Evolutionary conservation across 176 grass and related monocot species (phyloP), one percentile per base, ranked within the genome.

Genomic region (Avena sativa): DNA sequence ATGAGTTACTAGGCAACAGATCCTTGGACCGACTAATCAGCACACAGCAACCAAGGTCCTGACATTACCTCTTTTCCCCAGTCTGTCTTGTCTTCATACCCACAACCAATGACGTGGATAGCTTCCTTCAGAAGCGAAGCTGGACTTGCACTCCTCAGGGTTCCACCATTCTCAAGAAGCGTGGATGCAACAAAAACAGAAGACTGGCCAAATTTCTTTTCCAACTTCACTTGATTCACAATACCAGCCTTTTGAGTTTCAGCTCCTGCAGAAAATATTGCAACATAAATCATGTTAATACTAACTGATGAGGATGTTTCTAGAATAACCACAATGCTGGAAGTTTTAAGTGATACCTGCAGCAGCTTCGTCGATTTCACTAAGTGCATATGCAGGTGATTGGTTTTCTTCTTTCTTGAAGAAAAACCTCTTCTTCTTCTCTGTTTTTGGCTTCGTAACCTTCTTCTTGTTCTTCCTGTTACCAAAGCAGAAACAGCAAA

Each of bases 31-130:
- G 0, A 30, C 49, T 19, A 76, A 76, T 19, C 74, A 76, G 74
- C 48, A 76, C 73, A 76, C 14, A 76, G 14, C 49, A 76, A 55
- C 26, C 14, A 12, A 20, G 50, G 49, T 76, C 74, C 25, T 12
- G 26, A 76, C 8, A 32, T 85, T 74, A 97, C 95, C 95, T 97
- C 91, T 93, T 94, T 95, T 4, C 95, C 93, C 93, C 95, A 97
- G 81, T 91, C 91, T n/a, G 95, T 95, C 76, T 95, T 97, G 84
- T 97, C 95, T 87, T 97, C 95, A 12, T 93, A 97, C 16, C 90
- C 95, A 88, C 93, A 97, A 71, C 93, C 94, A 46, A 95, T 95
- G 63, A 97, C 95, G 68, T 93, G 88, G 56, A 97, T 97, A 15
- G 95, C 93, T 95, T 95, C 95, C 84, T 95, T 95, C 57, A 97